Evolutionary conservation across 352 stramenopile genomes (phyloP), one percentile per base, ranked within the genome.

Genomic region (Phytopythium vexans): DNA sequence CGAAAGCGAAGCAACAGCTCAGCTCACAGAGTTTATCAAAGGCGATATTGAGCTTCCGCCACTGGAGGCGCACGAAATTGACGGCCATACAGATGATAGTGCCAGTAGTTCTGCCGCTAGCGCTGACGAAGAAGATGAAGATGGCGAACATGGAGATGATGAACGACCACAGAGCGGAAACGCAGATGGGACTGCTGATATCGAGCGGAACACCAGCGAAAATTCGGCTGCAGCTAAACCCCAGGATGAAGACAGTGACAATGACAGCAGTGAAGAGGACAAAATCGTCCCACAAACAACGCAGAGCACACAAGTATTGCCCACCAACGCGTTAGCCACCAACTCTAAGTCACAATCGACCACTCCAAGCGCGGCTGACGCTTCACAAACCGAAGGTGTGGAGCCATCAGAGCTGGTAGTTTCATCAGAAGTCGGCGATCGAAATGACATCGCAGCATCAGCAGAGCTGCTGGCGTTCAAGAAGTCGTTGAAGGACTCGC

Each of bases 21-120:
- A 59, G 3, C 61, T 89, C 5, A 38, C 60, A 6, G 74, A 86
- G 46, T 77, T 68, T 46, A 68, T 56, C 14, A 69, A 81, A 33
- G 72, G 74, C 0, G 74, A 88, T 16, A 76, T 77, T 39, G 41
- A 86, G 39, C 44, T 88, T 8, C 72, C 74, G 3, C 74, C 78
- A 33, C 66, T 65, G 9, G 70, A 62, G 10, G 73, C 77, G 44
- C 66, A 91, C 46, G 81, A 89, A 53, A 83, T 88, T 35, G 80
- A 92, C 49, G 83, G 78, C 7, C 77, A 90, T 59, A 93, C 83
- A 1, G 83, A 93, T 39, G 78, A 93, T 43, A 89, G 81, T 40
- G 81, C 78, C 3, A 88, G 70, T 46, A 77, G 64, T 21, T 93
- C 83, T 5, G 83, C 72, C 8, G 77, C 70, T 3, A 89, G 77